Evolutionary conservation across 441 rosid genomes (phyloP).

Genomic region (Aquilaria agallochum): DNA sequence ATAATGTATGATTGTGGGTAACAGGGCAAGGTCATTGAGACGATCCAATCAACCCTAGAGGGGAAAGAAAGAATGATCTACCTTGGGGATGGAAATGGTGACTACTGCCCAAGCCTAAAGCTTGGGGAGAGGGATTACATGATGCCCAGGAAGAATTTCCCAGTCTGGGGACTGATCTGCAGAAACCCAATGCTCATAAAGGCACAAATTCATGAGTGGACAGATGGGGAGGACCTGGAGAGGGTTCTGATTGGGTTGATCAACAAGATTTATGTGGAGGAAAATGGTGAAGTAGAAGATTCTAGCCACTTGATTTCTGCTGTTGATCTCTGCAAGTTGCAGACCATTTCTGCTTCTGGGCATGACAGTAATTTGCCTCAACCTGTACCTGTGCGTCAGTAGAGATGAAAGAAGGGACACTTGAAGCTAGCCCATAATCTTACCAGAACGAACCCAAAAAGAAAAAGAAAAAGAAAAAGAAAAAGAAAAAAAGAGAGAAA

Average conservation of each 20-base stretch:
- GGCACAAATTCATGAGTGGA: conserved; percentile 73
- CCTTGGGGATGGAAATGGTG: conserved; percentile 80
- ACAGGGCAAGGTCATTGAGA: conserved; percentile 58
- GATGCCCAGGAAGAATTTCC: conserved; percentile 91
- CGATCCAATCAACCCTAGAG: conserved; percentile 51
- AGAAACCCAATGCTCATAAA: conserved; percentile 45
- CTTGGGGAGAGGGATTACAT: conserved; percentile 50
- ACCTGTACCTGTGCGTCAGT: conserved; percentile 38
- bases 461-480: too few relatives aligned
- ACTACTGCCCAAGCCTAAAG: conserved; percentile 74
- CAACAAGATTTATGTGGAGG: conserved; percentile 18
- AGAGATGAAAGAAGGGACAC: not conserved
- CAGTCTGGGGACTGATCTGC: conserved; percentile 74
- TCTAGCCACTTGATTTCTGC: conserved; percentile 24
- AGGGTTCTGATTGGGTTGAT: conserved; percentile 33
- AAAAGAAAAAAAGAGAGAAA: too few relatives aligned
- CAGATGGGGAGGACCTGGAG: conserved; percentile 64
- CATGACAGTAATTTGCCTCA: conserved; percentile 33
- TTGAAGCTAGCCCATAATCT: too few relatives aligned
- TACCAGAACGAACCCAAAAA: too few relatives aligned
- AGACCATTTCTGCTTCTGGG: conserved; percentile 35
- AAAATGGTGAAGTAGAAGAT: conserved; percentile 4
- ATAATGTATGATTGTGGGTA: not conserved
- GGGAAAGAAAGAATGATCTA: conserved; percentile 54
- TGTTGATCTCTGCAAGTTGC: conserved; percentile 46